Base-by-base conservation (phyloP, 202 grass and related monocot species). In the Saccharum hybrid region DNA sequence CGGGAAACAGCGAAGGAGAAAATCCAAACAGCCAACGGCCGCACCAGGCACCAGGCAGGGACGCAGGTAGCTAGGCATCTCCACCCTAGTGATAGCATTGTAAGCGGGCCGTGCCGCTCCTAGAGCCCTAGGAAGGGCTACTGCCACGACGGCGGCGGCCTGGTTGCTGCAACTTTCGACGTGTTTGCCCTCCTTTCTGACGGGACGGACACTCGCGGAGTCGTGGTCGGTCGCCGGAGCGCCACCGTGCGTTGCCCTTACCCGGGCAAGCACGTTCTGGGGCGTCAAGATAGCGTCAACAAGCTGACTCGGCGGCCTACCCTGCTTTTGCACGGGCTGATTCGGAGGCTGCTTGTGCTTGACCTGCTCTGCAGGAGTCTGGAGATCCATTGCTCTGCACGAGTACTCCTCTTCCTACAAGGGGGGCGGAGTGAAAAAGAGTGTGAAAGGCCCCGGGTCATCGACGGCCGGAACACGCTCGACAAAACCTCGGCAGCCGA, bases 121-220 rank as follows among this genome's bases (percentile, higher is more conserved):
- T 3, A 45, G 10, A 11, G 40, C 40, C 2, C 42, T 12, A 12
- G 2, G 10, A 11, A 12, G 11, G 42, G 10, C 0, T 12, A 0
- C 41, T 54, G 51, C 51, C 6, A 56, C 18, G 52, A n/a, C 52
- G 52, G 51, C 51, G 0, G 4, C 38, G 34, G 34, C 34, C 34
- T 36, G 34, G 34, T 36, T 36, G 34, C 22, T 9, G 15, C 60
- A 8, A 21, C 26, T 65, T 78, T 33, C 59, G 8, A 78, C 75
- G 59, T 77, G 75, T 57, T 31, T 43, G n/a, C n/a, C 9, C 8
- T 42, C 2, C 15, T 66, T 66, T 65, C 26, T 78, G 60, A 78
- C 75, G 60, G 23, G 60, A 42, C 33, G 33, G 73, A 45, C 39
- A 31, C 61, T 7, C 70, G 23, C 43, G 23, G 23, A 8, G 41